Evolutionary conservation across 371 early-diverging fungal species (phyloP), one percentile per base, ranked within the genome.

Genomic region (Furculomyces boomerangus): DNA sequence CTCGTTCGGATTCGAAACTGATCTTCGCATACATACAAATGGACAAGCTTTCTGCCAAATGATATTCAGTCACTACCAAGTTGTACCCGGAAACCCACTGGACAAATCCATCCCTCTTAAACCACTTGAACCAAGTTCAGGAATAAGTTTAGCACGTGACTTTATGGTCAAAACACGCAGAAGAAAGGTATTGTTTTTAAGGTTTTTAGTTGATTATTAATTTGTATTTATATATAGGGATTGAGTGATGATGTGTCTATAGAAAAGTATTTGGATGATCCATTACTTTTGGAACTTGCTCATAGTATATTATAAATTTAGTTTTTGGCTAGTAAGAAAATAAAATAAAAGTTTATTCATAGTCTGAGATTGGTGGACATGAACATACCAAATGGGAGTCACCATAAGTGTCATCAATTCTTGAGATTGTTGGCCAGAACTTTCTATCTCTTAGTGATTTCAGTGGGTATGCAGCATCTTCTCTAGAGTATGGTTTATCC

Each of bases 161-260:
- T 97, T 93, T 66, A 88, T 97, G 89, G 75, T 95, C 60, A 97
- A 97, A 73, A 95, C 98, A 14, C 71, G 98, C 59, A 79, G 98
- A 66, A 71, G 98, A 63, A 95, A 95, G 20, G 43, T 43, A 43
- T 3, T 10, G 7, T 10, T 10, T 35, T 35, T 35, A 35, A 35
- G 7, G 18, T 10, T 10, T 35, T 18, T 35, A 7, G 18, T 35
- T 35, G 18, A 10, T 35, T 35, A 35, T 35, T 35, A 10, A 10
- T 35, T 10, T 35, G 18, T 35, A 10, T 35, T 10, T 43, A 5
- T 43, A 16, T 5, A n/a, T 43, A 43, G 76, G 90, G 78, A 5
- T 63, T 88, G 50, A 82, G 85, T 50, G 96, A 95, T 58, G 93
- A 92, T 72, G 92, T 95, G 2, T 80, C 81, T 25, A 81, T 93